Evolutionary conservation across 176 grass and related monocot species (phyloP), one percentile per base, ranked within the genome.

Genomic region (Triticum urartu): DNA sequence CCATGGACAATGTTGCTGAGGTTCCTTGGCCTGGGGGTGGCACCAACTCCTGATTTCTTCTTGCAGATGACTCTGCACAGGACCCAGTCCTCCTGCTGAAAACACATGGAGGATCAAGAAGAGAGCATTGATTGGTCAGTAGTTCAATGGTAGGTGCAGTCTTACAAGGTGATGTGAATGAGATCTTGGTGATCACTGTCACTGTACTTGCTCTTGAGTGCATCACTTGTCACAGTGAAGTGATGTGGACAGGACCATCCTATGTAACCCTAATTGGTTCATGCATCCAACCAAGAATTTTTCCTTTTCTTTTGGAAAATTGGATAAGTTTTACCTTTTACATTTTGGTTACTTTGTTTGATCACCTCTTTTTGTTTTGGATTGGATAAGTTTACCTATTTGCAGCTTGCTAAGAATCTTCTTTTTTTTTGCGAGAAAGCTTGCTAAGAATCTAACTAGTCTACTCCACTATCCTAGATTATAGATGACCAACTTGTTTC

Each of bases 21-120:
- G 77, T 61, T 89, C 82, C 89, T 91, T 88, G 87, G 59, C 83
- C 87, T 99, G 54, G 79, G 77, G 85, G 72, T 81, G 52, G 67
- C 79, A 21, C 80, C 89, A 25, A 85, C 81, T 52, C 63, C 70
- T 40, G 83, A 28, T 85, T 83, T 99, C 50, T 91, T 82, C 89
- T 99, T 99, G 80, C 81, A 90, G 83, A 97, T 88, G 68, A 99
- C 94, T 81, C 92, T 97, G 72, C 97, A 99, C 4, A 99, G 87
- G 75, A 97, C 97, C 97, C 97, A 99, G 66, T 99, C 97, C 79
- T 97, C 94, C 90, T 97, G 94, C 60, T 77, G 83, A 33, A 40
- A 64, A 77, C 48, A 35, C 47, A 63, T 63, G 5, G 7, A 81
- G 50, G 48, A 69, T 66, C 85, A 87, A 79, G 12, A 58, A 68